Conservation (phyloP, 345 rosid species). For the Diplotaxis tenuifolia region DNA sequence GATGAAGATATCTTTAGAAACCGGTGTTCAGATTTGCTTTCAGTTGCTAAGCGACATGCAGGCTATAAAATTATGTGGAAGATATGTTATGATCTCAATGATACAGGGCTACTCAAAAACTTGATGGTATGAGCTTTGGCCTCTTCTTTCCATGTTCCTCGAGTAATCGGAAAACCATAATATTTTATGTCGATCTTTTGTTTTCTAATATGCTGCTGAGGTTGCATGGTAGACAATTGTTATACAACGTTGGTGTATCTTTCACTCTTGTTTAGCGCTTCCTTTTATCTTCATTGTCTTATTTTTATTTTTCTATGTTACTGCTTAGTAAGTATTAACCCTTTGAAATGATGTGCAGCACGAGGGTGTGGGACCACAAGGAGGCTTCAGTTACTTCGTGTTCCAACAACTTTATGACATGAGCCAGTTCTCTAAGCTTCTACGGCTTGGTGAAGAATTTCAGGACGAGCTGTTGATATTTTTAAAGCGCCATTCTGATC, state of each 20-base stretch:
- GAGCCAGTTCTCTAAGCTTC: conserved; percentile 72
- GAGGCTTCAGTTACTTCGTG: conserved; percentile 92
- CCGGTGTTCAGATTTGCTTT: conserved; percentile 63
- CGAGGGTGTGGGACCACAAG: conserved; percentile 84
- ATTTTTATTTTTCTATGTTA: neutral
- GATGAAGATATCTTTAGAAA: conserved; percentile 53
- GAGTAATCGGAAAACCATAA: neutral
- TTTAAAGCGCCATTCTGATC: conserved; percentile 60
- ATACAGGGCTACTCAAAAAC: conserved; percentile 61
- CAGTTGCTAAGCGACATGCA: conserved; percentile 72
- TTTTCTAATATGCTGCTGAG: conserved; percentile 6
- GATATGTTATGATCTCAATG: conserved; percentile 81
- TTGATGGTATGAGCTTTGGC: conserved; percentile 63
- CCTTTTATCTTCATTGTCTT: neutral
- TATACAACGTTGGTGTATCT: neutral
- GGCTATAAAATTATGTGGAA: conserved; percentile 78
- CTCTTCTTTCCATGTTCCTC: conserved; percentile 6
- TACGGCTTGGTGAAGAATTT: conserved; percentile 95
- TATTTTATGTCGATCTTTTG: neutral
- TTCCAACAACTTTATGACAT: conserved; percentile 64
- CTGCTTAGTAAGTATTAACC: conserved; percentile 8
- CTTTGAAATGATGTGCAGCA: conserved; percentile 47
- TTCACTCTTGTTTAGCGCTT: too few relatives aligned
- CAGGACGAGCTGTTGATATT: conserved; percentile 71
- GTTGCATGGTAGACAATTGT: neutral